Base-by-base conservation (phyloP, 805 yeast genomes). In the Cyberlindnera xylosilytica region DNA sequence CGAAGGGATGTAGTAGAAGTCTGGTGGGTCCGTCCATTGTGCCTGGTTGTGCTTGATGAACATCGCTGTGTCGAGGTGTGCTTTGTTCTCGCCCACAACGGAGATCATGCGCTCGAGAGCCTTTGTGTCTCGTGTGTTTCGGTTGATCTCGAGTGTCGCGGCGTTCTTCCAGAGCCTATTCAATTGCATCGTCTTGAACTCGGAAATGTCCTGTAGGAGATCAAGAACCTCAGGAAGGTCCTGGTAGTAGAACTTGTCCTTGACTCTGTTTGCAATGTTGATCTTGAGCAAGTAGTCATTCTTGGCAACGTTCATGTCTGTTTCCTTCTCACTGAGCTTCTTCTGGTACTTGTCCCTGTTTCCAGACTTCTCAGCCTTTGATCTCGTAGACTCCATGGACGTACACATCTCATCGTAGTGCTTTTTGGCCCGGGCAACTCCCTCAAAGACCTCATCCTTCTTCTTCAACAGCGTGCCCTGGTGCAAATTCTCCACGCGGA, bases 171-270 rank as follows among this genome's bases (percentile, higher is more conserved):
- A 73, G 19, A 88, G 66, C 36, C 76, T 74, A 63, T 93, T 93
- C 43, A 88, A 53, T 44, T 84, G 74, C 15, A 77, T 70, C 1
- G 86, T 89, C 45, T 90, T 78, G 27, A 81, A 73, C 62, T 90
- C 96, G 61, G 86, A 86, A 50, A 90, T 66, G 53, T 83, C 87
- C 66, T 93, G 99, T 53, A 81, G 66, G 51, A 84, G 76, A 63
- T 91, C 98, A 46, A 93, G 69, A 30, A 87, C 64, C 62, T 90
- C 97, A 0, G 99, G 99, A 20, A 89, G 67, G 62, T 93, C 98
- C 65, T 91, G 97, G 59, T 84, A 89, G 62, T 72, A 90, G 65
- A 80, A 89, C 63, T 93, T 93, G 63, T 91, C 98, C 65, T 93
- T 93, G 45, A 90, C 67, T 46, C 98, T 74, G 64, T 93, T 93